Percentiles rank a stretch among this genome's conserved stretches.
These are phyloP conservation scores for Entomophthora muscae DNA, from an alignment of 371 early-diverging fungal species.

Conservation along the genomic window DNA sequence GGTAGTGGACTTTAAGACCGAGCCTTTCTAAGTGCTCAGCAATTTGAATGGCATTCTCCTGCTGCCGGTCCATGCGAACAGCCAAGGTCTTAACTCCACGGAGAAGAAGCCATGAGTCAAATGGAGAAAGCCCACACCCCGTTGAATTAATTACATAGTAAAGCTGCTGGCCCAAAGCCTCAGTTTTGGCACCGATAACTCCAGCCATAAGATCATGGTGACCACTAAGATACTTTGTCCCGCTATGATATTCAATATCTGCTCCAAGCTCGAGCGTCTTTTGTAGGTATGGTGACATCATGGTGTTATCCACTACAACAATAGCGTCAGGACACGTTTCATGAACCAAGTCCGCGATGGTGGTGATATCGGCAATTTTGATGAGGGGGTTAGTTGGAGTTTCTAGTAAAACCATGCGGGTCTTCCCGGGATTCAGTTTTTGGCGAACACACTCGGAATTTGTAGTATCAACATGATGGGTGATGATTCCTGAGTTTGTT, in stretches of 20 bases:
- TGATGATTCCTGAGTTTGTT: conserved; percentile 45
- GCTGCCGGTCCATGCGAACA: conserved; percentile 75
- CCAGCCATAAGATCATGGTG: conserved; percentile 90
- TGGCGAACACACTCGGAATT: conserved; percentile 32
- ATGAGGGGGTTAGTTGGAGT: conserved; percentile 83
- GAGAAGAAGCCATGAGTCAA: conserved; percentile 70
- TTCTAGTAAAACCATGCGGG: conserved; percentile 62
- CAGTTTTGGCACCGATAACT: conserved; percentile 51
- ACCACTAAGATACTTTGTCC: conserved; percentile 81
- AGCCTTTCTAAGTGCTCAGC: conserved; percentile 59
- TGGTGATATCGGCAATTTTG: conserved; percentile 63
- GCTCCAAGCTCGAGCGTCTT: conserved; percentile 72
- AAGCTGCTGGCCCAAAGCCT: conserved; percentile 49
- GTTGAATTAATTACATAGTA: conserved; percentile 80
- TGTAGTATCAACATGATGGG: conserved; percentile 74
- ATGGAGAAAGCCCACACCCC: conserved; percentile 74
- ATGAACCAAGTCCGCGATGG: conserved; percentile 47
- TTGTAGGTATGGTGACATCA: conserved; percentile 84
- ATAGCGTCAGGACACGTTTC: conserved; percentile 46
- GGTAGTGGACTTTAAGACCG: conserved; percentile 72
- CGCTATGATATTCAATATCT: conserved; percentile 73
- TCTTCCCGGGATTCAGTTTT: conserved; percentile 47
- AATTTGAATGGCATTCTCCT: conserved; percentile 50
- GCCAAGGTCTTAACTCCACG: conserved; percentile 79
- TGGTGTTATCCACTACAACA: conserved; percentile 86